phyloP scores from a whole-genome alignment of 495 filamentous ascomycete species.

The Friedmanniomyces endolithicus region DNA sequence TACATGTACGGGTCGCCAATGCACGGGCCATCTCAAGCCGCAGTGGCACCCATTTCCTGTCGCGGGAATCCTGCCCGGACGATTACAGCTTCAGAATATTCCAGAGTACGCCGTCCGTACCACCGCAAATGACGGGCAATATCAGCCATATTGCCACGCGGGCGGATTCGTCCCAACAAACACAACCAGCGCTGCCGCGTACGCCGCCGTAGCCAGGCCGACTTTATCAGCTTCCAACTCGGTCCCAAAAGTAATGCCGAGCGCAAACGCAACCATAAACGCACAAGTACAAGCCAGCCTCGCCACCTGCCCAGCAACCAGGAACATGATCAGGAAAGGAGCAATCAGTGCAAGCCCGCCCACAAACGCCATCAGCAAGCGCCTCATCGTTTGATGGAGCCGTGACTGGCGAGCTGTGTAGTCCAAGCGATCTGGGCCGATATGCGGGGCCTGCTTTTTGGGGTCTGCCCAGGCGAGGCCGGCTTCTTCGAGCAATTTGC shows the following conservation, averaged over 20 bases:
- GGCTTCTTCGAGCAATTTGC: conserved; percentile 11
- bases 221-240: conserved; percentile 4
- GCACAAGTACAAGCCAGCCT: neutral
- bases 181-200: conserved; percentile 8
- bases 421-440: neutral
- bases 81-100: too few species aligned
- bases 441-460: neutral
- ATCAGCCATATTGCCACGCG: neutral
- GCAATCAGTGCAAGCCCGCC: conserved; percentile 7
- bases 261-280: conserved; percentile 6
- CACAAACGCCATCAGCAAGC: conserved; percentile 4
- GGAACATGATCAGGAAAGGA: conserved; percentile 8
- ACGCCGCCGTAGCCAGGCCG: conserved; percentile 2
- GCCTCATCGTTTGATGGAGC: neutral
- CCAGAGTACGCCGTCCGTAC: too few species aligned
- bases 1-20: too few species aligned
- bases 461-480: conserved; percentile 1
- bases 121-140: too few species aligned
- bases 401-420: neutral
- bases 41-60: too few species aligned
- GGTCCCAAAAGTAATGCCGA: neutral
- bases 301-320: neutral
- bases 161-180: conserved; percentile 7
- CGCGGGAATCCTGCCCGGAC: too few species aligned
- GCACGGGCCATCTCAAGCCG: too few species aligned